phyloP scores from a whole-genome alignment of 345 rosid genomes.

The Eucalyptus regnans region DNA sequence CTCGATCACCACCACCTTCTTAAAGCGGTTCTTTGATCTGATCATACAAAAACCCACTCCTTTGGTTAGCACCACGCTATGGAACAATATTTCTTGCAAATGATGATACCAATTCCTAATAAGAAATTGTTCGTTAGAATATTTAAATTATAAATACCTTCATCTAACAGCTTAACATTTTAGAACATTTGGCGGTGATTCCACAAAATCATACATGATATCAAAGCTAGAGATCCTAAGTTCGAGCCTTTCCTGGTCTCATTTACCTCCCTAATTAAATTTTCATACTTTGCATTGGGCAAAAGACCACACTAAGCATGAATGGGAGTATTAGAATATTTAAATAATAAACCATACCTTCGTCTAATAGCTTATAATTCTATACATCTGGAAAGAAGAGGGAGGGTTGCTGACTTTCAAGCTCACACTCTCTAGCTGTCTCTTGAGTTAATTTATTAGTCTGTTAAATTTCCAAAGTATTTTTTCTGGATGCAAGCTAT shows the following conservation, averaged over 20 bases:
- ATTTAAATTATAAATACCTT: too few species aligned
- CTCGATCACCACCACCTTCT: not conserved
- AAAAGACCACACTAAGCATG: too few species aligned
- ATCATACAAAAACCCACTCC: not conserved
- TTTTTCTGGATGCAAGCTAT: constrained; percentile 14
- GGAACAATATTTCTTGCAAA: not conserved
- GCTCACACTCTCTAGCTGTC: not conserved
- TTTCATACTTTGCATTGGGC: too few species aligned
- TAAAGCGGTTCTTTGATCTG: not conserved
- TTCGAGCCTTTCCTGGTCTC: too few species aligned
- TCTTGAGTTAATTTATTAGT: not conserved
- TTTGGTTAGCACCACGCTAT: not conserved
- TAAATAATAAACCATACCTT: too few species aligned
- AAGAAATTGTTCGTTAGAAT: not conserved
- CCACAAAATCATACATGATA: too few species aligned
- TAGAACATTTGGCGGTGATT: too few species aligned
- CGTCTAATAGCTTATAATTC: not conserved
- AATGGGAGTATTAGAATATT: too few species aligned
- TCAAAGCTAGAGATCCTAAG: too few species aligned
- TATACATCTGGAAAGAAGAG: not conserved
- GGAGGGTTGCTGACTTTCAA: not conserved
- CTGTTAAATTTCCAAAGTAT: not conserved
- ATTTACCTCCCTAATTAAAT: too few species aligned
- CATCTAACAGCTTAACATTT: too few species aligned
- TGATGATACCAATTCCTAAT: not conserved